These are phyloP conservation scores for Oryza longistaminata DNA, from an alignment of 176 grass and related monocot genomes.

Conservation along the genomic window DNA sequence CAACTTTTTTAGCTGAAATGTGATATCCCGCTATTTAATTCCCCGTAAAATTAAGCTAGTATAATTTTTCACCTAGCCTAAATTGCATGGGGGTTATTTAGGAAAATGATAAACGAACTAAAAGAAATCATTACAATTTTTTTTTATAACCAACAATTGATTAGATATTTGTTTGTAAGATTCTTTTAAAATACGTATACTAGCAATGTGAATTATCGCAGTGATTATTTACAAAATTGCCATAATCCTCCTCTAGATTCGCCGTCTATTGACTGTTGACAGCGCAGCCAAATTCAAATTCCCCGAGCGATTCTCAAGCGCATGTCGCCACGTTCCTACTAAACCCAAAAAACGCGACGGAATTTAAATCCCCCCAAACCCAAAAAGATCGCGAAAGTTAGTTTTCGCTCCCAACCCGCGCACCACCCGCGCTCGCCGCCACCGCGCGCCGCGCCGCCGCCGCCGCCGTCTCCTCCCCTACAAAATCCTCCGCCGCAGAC, in stretches of 20 bases:
- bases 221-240: background rate
- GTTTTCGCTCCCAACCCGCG: conserved; percentile 37
- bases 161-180: too few relatives aligned
- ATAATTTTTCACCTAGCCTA: background rate
- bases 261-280: background rate
- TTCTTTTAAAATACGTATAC: too few relatives aligned
- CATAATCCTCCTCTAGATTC: background rate
- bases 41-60: background rate
- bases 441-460: background rate
- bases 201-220: background rate
- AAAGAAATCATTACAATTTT: too few relatives aligned
- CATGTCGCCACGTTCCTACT: background rate
- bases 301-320: background rate
- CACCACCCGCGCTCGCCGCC: conserved; percentile 13
- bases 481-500: conserved; percentile 36
- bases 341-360: background rate
- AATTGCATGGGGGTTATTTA: background rate
- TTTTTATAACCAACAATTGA: too few relatives aligned
- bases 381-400: background rate
- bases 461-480: conserved; percentile 12
- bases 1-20: too few relatives aligned
- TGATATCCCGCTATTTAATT: too few relatives aligned
- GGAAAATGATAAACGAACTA: too few relatives aligned
- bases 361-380: background rate
- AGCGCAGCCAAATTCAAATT: background rate